Base-by-base conservation (phyloP, 2,329 filamentous ascomycete genomes). In the Alternaria sp. region DNA sequence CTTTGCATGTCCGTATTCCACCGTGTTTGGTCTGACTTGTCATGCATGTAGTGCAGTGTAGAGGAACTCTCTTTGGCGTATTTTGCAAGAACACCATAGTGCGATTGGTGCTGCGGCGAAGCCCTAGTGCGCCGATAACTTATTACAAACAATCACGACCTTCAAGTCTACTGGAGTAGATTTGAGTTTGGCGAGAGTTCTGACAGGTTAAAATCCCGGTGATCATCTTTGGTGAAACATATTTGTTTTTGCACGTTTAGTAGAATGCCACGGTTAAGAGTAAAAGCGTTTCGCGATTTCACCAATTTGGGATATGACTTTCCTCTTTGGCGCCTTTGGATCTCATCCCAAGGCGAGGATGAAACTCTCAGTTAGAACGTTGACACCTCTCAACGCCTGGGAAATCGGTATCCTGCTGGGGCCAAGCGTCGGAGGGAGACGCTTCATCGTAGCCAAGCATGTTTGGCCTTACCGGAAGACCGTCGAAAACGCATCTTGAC, bases 391-490 rank as follows among this genome's bases (percentile, higher is more conserved):
- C 54, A 51, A 28, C 31, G 59, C 48, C 45, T 56, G 40, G 17
- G 40, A 41, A 56, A 42, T 49, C 28, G 49, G 26, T 42, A 26
- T 51, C 53, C 42, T 31, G 26, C 54, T 44, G 39, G 50, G 28
- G 65, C 65, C 67, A 69, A 68, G 67, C 50, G 46, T 41, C 26
- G 21, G 52, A 45, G 56, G 60, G 66, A 68, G 66, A 67, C 65
- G 53, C 56, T 51, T 60, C 31, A 54, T 53, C 23, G 67, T 53
- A 67, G 66, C 68, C 68, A 71, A 71, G 68, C 59, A 58, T 41
- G 61, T 64, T 67, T 67, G 45, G 60, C 50, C 37, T 59, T 36
- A 17, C 34, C 42, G 29, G 51, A 55, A 59, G 40, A 48, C 23
- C 48, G 54, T 46, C 24, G 48, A 49, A 49, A 62, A 39, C 44